A percentile compares a stretch with the other conserved stretches of the same genome.
Conservation (phyloP, 1,284 basidiomycete genomes). For the Leccinum angustisporum region DNA sequence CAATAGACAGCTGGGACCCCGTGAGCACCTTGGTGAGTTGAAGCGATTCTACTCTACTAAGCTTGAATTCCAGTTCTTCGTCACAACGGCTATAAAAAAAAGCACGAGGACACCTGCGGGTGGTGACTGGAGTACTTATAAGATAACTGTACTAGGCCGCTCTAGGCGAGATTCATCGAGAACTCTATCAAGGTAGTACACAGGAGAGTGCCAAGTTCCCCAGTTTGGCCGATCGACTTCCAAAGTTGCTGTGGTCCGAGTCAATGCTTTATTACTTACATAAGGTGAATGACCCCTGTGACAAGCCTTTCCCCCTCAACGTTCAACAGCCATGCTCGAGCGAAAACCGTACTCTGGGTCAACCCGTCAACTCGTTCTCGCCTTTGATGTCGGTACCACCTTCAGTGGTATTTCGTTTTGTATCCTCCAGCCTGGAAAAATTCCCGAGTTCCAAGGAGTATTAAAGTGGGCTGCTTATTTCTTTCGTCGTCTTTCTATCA, state of each 20-base stretch:
- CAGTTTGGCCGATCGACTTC: background rate
- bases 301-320: background rate
- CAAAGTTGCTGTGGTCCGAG: background rate
- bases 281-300: background rate
- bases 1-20: too few species aligned
- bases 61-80: too few species aligned
- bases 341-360: conserved; percentile 18
- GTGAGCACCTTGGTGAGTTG: background rate
- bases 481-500: background rate
- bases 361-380: conserved; percentile 42
- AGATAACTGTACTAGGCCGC: background rate
- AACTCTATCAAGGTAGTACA: background rate
- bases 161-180: background rate
- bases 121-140: conserved; percentile 8
- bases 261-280: too few species aligned
- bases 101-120: conserved; percentile 1
- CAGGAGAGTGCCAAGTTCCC: background rate
- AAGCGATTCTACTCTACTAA: too few species aligned
- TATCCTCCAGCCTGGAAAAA: conserved; percentile 30
- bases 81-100: background rate
- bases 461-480: background rate
- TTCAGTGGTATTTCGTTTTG: conserved; percentile 48
- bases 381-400: conserved; percentile 51
- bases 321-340: conserved; percentile 11
- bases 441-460: background rate